These are phyloP conservation scores for Colletotrichum falcatum DNA, from an alignment of 2,329 filamentous ascomycete genomes.

Conservation along the genomic window DNA sequence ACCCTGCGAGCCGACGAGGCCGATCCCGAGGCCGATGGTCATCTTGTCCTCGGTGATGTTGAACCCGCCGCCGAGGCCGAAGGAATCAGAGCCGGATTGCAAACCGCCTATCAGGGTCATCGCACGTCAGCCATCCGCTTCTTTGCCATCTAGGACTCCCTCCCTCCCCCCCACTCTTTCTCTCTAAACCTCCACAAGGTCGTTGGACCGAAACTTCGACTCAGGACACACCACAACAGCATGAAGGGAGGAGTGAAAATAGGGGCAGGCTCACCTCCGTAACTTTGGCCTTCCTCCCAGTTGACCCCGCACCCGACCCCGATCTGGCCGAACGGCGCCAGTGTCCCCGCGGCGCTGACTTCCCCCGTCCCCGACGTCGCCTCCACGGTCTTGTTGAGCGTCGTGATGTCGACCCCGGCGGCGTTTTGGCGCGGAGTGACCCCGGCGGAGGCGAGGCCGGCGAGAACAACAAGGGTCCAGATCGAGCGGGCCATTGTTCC, in stretches of 20 bases:
- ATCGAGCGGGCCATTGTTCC: conserved; percentile 14
- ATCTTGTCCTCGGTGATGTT: conserved; percentile 36
- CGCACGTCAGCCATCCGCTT: neutral
- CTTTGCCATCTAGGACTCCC: too few relatives aligned
- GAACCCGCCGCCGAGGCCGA: conserved; percentile 36
- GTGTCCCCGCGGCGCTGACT: conserved; percentile 29
- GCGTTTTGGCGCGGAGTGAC: neutral
- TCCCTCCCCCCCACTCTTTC: too few relatives aligned
- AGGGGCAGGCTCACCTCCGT: conserved; percentile 19
- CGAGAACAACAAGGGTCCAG: neutral
- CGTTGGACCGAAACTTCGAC: neutral
- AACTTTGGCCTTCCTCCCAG: conserved; percentile 27
- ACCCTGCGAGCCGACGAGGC: conserved; percentile 14
- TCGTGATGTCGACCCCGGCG: conserved; percentile 24
- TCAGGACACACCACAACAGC: neutral
- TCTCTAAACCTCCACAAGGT: neutral
- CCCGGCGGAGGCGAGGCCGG: conserved; percentile 23
- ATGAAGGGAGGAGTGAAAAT: neutral
- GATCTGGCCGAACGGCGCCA: conserved; percentile 26
- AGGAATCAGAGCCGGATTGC: conserved; percentile 34
- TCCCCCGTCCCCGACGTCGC: conserved; percentile 27
- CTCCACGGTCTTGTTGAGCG: conserved; percentile 32
- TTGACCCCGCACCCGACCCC: conserved; percentile 36
- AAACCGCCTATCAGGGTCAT: conserved; percentile 4
- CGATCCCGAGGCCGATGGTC: conserved; percentile 31